Evolutionary conservation across 225 moss, liverwort and hornwort species (phyloP).

Genomic region (Physcomitrellopsis africana): DNA sequence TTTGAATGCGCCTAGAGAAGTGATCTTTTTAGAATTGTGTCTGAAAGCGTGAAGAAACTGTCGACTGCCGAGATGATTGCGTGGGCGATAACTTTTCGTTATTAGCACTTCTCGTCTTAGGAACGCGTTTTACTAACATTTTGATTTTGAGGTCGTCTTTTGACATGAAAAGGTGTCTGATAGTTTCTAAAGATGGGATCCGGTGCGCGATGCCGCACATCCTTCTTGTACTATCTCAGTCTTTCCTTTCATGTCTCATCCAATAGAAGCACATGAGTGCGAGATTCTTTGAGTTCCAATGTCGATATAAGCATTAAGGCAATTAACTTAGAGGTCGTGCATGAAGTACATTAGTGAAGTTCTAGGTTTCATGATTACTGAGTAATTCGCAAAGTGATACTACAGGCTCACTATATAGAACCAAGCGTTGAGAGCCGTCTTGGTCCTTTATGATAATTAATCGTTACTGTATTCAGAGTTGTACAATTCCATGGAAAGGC

Average conservation of each 20-base stretch:
- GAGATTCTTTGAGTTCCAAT: background rate
- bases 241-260: conserved; percentile 3
- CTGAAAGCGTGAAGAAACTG: conserved; percentile 45
- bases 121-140: conserved; percentile 57
- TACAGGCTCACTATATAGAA: too few species aligned
- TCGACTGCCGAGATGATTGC: conserved; percentile 22
- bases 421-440: too few species aligned
- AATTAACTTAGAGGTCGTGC: too few species aligned
- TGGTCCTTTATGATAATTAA: too few species aligned
- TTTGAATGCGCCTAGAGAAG: too few species aligned
- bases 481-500: too few species aligned
- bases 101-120: conserved; percentile 33
- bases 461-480: too few species aligned
- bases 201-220: conserved; percentile 39
- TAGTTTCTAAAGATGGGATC: conserved; percentile 56
- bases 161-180: conserved; percentile 46
- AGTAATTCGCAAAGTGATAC: too few species aligned
- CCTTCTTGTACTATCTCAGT: conserved; percentile 13
- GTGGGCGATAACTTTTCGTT: conserved; percentile 34
- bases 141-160: conserved; percentile 37
- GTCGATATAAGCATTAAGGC: background rate
- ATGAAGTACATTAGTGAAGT: too few species aligned
- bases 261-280: background rate
- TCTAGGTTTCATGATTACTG: too few species aligned
- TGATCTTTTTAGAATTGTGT: conserved; percentile 9